phyloP scores from a whole-genome alignment of 2,329 filamentous ascomycete species.

The Cephalotrichum gorgonifer region DNA sequence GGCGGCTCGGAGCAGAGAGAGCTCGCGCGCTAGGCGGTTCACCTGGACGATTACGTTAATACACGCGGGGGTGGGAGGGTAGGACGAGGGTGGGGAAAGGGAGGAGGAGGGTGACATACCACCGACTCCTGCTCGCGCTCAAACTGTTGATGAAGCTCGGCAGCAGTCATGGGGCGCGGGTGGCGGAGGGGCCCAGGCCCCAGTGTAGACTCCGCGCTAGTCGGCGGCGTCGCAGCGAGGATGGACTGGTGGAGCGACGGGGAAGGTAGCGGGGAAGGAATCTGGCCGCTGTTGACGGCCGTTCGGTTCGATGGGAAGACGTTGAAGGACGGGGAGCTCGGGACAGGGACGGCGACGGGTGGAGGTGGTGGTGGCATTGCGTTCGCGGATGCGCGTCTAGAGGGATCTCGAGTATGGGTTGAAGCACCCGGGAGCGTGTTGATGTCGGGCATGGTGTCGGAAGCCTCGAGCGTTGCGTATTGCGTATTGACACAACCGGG shows the following conservation, averaged over 20 bases:
- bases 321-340: constrained; percentile 33
- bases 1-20: constrained; percentile 66
- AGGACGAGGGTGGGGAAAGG: neutral
- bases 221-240: constrained; percentile 17
- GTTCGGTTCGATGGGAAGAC: constrained; percentile 48
- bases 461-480: too few relatives aligned
- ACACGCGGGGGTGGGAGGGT: neutral
- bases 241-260: constrained; percentile 18
- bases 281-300: constrained; percentile 19
- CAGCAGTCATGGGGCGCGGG: constrained; percentile 76
- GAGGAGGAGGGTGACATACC: constrained; percentile 36
- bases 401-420: constrained; percentile 30
- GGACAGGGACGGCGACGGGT: too few relatives aligned
- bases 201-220: constrained; percentile 32
- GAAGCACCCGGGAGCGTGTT: constrained; percentile 41
- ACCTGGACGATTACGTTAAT: constrained; percentile 41
- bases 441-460: constrained; percentile 39
- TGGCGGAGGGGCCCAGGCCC: constrained; percentile 71
- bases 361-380: constrained; percentile 32
- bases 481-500: too few relatives aligned
- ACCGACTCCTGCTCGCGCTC: constrained; percentile 95
- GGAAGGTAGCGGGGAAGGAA: constrained; percentile 22
- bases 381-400: constrained; percentile 32
- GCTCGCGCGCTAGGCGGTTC: constrained; percentile 84
- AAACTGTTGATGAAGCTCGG: constrained; percentile 78